phyloP scores from a whole-genome alignment of 768 basidiomycete species.

The Psilocybe sp. region DNA sequence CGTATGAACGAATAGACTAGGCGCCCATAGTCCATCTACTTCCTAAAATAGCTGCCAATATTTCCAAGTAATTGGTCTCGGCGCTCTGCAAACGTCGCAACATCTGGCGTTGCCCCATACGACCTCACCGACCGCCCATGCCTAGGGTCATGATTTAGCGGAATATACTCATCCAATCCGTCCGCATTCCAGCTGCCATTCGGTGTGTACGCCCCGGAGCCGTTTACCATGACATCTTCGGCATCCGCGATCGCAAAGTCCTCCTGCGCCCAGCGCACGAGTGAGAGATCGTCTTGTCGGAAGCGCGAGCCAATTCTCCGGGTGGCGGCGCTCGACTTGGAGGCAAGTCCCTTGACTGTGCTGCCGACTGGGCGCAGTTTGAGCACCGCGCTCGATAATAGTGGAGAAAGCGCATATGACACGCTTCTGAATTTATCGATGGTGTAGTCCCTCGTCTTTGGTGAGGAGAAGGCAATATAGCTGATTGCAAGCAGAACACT shows the following conservation, averaged over 20 bases:
- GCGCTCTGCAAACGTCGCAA: slow-evolving; percentile 19
- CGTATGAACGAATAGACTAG: no score
- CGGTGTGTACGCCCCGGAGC: slow-evolving; percentile 17
- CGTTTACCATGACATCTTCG: slow-evolving; percentile 46
- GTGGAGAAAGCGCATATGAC: slow-evolving; percentile 15
- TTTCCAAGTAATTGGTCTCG: slow-evolving; percentile 5
- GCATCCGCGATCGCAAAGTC: slow-evolving; percentile 39
- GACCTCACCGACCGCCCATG: slow-evolving; percentile 18
- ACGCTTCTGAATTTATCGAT: slow-evolving; percentile 17
- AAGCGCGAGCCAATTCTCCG: slow-evolving; percentile 25
- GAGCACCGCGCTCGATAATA: slow-evolving; percentile 12
- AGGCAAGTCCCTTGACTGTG: slow-evolving; percentile 12
- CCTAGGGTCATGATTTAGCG: slow-evolving; percentile 34
- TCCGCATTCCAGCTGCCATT: slow-evolving; percentile 24
- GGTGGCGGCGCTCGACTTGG: slow-evolving; percentile 10
- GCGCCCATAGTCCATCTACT: slow-evolving; percentile 3
- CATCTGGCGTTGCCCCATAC: slow-evolving; percentile 24
- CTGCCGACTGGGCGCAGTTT: slow-evolving; percentile 17
- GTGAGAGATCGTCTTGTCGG: slow-evolving; percentile 35
- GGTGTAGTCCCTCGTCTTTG: slow-evolving; percentile 20
- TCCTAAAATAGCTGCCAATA: slow-evolving; percentile 16
- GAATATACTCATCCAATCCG: slow-evolving; percentile 41
- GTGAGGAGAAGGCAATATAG: slow-evolving; percentile 21
- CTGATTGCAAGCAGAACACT: slow-evolving; percentile 12
- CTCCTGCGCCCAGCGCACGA: slow-evolving; percentile 47